These are phyloP conservation scores for Xylariomycetidae sp. DNA, from an alignment of 2,329 filamentous ascomycete genomes.

Conservation along the genomic window DNA sequence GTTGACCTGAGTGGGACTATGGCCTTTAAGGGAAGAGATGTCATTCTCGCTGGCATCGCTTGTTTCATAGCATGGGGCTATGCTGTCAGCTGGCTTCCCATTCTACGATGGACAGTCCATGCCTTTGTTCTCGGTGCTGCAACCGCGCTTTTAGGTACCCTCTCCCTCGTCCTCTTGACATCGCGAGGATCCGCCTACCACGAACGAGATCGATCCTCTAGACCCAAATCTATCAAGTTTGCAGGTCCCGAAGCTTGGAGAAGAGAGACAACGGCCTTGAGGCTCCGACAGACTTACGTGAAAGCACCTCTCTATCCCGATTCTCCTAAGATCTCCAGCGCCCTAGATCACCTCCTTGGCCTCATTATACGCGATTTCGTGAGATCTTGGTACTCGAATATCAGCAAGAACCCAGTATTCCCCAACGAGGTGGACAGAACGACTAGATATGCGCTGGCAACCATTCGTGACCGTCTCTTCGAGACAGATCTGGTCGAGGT, in stretches of 20 bases:
- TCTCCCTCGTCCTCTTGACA: slow-evolving; percentile 58
- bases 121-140: slow-evolving; percentile 71
- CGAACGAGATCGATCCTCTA: slow-evolving; percentile 34
- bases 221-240: slow-evolving; percentile 52
- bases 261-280: slow-evolving; percentile 63
- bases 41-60: slow-evolving; percentile 61
- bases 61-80: slow-evolving; percentile 86
- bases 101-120: slow-evolving; percentile 79
- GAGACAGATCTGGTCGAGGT: slow-evolving; percentile 80
- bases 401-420: slow-evolving; percentile 77
- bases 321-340: slow-evolving; percentile 72
- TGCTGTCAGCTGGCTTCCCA: slow-evolving; percentile 75
- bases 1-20: slow-evolving; percentile 39
- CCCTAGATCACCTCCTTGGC: slow-evolving; percentile 73
- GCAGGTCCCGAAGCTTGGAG: slow-evolving; percentile 61
- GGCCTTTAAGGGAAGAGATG: slow-evolving; percentile 71
- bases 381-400: slow-evolving; percentile 79
- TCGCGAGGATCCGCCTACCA: slow-evolving; percentile 45
- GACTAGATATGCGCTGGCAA: slow-evolving; percentile 67
- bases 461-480: slow-evolving; percentile 66
- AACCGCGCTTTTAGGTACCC: slow-evolving; percentile 48
- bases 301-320: slow-evolving; percentile 67
- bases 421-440: slow-evolving; percentile 80
- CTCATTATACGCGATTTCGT: slow-evolving; percentile 81
- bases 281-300: slow-evolving; percentile 61